These are phyloP conservation scores for Funneliformis caledonium DNA, from an alignment of 371 early-diverging fungal species.

Conservation along the genomic window DNA sequence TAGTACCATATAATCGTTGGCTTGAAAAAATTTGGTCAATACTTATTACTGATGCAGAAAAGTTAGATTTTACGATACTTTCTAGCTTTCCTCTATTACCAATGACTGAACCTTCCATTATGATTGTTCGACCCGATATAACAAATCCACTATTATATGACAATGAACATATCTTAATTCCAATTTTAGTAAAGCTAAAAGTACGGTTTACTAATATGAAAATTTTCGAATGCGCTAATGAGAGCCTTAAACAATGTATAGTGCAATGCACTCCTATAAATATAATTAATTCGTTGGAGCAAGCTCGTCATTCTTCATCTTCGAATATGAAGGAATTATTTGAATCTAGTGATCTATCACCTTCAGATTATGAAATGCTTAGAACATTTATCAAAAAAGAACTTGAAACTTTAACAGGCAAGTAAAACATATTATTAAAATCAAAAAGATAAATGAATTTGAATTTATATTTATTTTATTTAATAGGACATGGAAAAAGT, in stretches of 20 bases:
- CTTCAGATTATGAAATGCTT: neutral
- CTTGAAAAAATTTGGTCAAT: slow-evolving; percentile 1
- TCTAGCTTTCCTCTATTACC: neutral
- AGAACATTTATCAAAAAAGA: neutral
- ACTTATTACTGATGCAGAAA: neutral
- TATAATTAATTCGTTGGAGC: neutral
- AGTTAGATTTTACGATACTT: neutral
- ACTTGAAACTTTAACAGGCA: neutral
- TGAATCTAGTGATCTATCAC: neutral
- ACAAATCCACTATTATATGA: neutral
- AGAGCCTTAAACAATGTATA: neutral
- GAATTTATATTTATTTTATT: neutral
- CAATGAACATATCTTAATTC: neutral
- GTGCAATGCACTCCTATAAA: neutral
- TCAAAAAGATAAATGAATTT: neutral
- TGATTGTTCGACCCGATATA: neutral
- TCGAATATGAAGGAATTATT: neutral
- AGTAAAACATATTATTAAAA: neutral
- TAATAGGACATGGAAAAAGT: neutral
- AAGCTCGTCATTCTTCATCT: neutral
- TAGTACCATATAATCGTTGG: neutral
- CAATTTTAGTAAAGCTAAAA: neutral
- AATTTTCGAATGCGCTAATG: neutral
- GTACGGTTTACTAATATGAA: neutral
- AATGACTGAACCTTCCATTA: neutral